Evolutionary conservation across 2,329 filamentous ascomycete genomes (phyloP).

Genomic region (Cercospora citrullina): DNA sequence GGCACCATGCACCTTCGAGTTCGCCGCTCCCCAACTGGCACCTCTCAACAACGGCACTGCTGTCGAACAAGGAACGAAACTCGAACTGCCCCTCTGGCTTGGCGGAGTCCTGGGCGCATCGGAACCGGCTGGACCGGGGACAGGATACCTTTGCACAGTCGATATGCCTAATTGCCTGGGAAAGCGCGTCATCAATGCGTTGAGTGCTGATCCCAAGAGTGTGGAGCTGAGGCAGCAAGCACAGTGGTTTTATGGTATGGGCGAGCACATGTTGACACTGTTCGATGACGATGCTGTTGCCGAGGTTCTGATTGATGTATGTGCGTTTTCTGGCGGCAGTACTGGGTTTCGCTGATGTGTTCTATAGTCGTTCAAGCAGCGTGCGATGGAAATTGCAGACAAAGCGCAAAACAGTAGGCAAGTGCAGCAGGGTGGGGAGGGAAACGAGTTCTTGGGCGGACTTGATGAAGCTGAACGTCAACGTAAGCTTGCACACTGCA

Average conservation of each 20-base stretch:
- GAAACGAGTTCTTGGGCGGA: conserved; percentile 78
- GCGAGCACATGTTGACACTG: conserved; percentile 80
- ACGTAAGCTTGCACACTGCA: conserved; percentile 13
- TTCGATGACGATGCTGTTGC: conserved; percentile 85
- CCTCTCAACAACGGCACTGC: conserved; percentile 73
- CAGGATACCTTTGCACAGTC: conserved; percentile 68
- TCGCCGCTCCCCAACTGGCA: conserved; percentile 82
- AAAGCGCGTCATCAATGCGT: conserved; percentile 77
- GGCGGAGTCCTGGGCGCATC: conserved; percentile 84
- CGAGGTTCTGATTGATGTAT: conserved; percentile 55
- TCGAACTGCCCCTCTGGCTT: conserved; percentile 89
- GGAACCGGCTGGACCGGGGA: conserved; percentile 43
- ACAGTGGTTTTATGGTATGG: conserved; percentile 84
- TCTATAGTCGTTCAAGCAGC: conserved; percentile 70
- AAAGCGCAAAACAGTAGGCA: conserved; percentile 79
- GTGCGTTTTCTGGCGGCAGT: conserved; percentile 14
- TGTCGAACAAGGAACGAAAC: conserved; percentile 76
- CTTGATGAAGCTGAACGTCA: conserved; percentile 87
- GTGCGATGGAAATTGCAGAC: conserved; percentile 80
- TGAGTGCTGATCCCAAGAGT: conserved; percentile 84
- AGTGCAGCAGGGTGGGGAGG: conserved; percentile 24
- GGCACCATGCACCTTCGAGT: conserved; percentile 91
- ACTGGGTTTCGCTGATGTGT: conserved; percentile 1
- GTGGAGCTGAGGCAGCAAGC: conserved; percentile 82
- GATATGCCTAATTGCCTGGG: conserved; percentile 78